Evolutionary conservation across 345 rosid species (phyloP).

Genomic region (Noccaea bulbosa): DNA sequence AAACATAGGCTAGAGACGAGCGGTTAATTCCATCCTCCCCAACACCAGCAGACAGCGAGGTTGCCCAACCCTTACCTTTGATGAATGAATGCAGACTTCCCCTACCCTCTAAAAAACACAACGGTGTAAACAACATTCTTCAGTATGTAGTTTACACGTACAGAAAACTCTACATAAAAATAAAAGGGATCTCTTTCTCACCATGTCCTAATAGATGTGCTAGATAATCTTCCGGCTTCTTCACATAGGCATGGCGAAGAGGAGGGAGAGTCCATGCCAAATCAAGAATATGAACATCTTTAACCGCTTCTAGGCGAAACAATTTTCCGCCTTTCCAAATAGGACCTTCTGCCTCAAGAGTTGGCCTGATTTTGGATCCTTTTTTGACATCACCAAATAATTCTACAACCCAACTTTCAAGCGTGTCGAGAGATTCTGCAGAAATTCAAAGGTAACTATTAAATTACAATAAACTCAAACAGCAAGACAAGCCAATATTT

Average conservation of each 20-base stretch:
- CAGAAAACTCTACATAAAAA: conserved; percentile 15
- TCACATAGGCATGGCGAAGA: conserved; percentile 82
- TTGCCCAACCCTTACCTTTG: conserved; percentile 85
- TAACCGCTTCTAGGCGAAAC: conserved; percentile 84
- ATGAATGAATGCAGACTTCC: conserved; percentile 91
- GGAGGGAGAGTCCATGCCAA: conserved; percentile 90
- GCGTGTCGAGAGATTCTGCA: conserved; percentile 89
- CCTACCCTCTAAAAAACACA: conserved; percentile 81
- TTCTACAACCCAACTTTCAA: conserved; percentile 89
- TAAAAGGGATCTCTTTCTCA: conserved; percentile 40
- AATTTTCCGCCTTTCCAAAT: conserved; percentile 82
- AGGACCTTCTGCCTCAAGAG: conserved; percentile 64
- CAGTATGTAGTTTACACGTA: conserved; percentile 6
- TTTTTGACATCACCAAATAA: conserved; percentile 66
- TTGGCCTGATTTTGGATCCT: conserved; percentile 65
- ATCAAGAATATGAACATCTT: conserved; percentile 85
- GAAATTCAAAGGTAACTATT: conserved; percentile 26
- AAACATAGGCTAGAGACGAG: conserved; percentile 84
- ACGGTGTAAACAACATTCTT: conserved; percentile 30
- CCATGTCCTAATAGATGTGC: conserved; percentile 97
- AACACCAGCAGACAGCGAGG: conserved; percentile 89
- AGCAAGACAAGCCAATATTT: conserved; percentile 3
- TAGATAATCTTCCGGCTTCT: conserved; percentile 94
- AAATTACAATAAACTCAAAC: conserved; percentile 16
- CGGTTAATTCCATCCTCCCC: conserved; percentile 89